Conservation (phyloP, 2,329 filamentous ascomycete genomes). For the Cladophialophora immunda region DNA sequence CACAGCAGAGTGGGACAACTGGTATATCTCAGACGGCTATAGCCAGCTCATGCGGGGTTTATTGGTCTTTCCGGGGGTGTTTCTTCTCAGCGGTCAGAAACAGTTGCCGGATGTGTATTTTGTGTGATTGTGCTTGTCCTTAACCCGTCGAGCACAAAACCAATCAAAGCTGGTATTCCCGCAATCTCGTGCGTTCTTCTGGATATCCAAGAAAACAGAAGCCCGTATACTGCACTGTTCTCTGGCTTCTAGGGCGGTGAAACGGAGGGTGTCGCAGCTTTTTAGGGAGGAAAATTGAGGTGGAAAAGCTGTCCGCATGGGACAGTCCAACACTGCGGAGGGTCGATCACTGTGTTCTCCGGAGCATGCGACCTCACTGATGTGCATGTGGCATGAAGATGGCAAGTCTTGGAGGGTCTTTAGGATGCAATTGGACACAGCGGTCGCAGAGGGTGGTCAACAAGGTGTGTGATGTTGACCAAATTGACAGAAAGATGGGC, state of each 20-base stretch:
- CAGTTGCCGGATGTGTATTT: not conserved
- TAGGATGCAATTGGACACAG: constrained; percentile 29
- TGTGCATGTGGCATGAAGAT: constrained; percentile 26
- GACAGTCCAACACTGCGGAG: constrained; percentile 24
- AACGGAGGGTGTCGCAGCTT: constrained; percentile 19
- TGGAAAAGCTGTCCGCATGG: constrained; percentile 15
- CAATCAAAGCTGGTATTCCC: constrained; percentile 11
- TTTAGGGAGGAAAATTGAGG: constrained; percentile 21
- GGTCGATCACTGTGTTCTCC: constrained; percentile 24
- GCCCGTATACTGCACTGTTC: constrained; percentile 12
- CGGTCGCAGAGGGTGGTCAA: constrained; percentile 18
- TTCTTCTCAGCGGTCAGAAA: not conserved
- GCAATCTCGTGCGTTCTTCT: constrained; percentile 1
- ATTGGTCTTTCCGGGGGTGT: not conserved
- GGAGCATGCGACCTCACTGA: constrained; percentile 28
- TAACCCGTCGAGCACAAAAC: constrained; percentile 13
- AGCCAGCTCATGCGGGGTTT: constrained; percentile 17
- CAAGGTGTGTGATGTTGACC: constrained; percentile 29
- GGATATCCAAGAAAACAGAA: constrained; percentile 10
- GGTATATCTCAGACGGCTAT: constrained; percentile 13
- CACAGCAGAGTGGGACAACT: constrained; percentile 8
- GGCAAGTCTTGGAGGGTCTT: constrained; percentile 26
- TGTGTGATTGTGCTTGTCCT: constrained; percentile 7
- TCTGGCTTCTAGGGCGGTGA: not conserved
- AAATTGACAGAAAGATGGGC: constrained; percentile 30